A percentile compares a stretch with the other conserved stretches of the same genome.
Evolutionary conservation across 2,329 filamentous ascomycete genomes (phyloP).

Genomic region (Cladosporium sp.): DNA sequence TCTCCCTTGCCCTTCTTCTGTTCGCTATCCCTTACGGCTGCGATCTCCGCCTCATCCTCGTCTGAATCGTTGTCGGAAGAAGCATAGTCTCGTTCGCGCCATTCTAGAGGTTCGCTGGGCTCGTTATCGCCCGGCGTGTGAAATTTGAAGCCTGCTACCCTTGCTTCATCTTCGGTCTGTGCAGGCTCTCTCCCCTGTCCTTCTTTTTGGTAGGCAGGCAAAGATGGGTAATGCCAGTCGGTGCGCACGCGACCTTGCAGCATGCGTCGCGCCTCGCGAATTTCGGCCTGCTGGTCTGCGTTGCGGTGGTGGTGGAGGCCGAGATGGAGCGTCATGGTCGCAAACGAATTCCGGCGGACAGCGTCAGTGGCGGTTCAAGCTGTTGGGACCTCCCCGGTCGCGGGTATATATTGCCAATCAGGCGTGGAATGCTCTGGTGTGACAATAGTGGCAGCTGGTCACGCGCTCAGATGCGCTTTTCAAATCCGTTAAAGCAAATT

Average conservation of each 20-base stretch:
- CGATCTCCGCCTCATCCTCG: constrained; percentile 21
- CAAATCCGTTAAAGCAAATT: too few species aligned
- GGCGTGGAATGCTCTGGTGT: too few species aligned
- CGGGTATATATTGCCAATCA: background rate
- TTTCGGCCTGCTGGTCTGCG: constrained; percentile 30
- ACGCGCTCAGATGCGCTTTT: background rate
- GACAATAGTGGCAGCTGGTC: background rate
- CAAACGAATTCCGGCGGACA: background rate
- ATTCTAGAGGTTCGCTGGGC: constrained; percentile 30
- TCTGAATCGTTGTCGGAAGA: constrained; percentile 23
- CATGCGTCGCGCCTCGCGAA: constrained; percentile 36
- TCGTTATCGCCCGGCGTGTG: constrained; percentile 12
- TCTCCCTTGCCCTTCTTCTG: constrained; percentile 17
- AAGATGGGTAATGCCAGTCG: constrained; percentile 41
- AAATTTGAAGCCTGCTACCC: constrained; percentile 27
- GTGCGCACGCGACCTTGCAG: constrained; percentile 37
- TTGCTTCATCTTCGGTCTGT: constrained; percentile 6
- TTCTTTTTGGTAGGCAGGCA: constrained; percentile 22
- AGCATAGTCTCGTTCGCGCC: constrained; percentile 41
- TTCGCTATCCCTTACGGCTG: constrained; percentile 10
- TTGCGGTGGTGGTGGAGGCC: constrained; percentile 21
- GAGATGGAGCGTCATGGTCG: constrained; percentile 26
- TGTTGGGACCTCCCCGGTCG: background rate
- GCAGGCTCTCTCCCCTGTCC: background rate
- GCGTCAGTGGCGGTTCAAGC: constrained; percentile 1